A percentile compares a stretch with the other conserved stretches of the same genome.
Conservation (phyloP, 108 stramenopile species). For the Nitzschia inconspicua region DNA sequence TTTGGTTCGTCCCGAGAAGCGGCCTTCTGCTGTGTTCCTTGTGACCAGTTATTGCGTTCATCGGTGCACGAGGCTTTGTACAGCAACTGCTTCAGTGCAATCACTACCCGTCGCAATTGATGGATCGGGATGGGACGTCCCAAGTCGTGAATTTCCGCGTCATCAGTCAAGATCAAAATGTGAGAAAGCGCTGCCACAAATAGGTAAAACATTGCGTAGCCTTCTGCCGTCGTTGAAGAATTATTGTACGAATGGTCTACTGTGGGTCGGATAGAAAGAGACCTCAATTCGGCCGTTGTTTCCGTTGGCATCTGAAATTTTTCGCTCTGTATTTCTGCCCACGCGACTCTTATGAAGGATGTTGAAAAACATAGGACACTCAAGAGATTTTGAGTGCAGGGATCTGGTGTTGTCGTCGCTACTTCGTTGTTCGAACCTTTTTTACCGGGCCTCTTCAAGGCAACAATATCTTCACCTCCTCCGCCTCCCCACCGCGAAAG, state of each 20-base stretch:
- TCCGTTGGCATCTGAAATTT: slow-evolving; percentile 34
- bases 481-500: slow-evolving; percentile 84
- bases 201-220: slow-evolving; percentile 58
- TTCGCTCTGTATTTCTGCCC: slow-evolving; percentile 72
- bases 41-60: slow-evolving; percentile 6
- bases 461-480: slow-evolving; percentile 53
- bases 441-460: slow-evolving; percentile 13
- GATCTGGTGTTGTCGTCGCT: slow-evolving; percentile 54
- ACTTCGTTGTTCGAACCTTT: slow-evolving; percentile 24
- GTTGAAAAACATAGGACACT: slow-evolving; percentile 82
- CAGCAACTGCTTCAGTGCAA: slow-evolving; percentile 70
- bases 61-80: slow-evolving; percentile 75
- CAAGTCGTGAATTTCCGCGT: slow-evolving; percentile 84
- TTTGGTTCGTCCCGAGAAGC: slow-evolving; percentile 26
- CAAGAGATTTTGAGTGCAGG: slow-evolving; percentile 54
- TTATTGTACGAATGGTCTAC: slow-evolving; percentile 23
- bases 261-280: slow-evolving; percentile 9
- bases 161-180: slow-evolving; percentile 85
- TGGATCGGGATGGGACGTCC: slow-evolving; percentile 75
- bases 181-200: slow-evolving; percentile 65
- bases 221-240: too few species aligned
- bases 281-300: slow-evolving; percentile 20
- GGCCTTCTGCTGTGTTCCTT: slow-evolving; percentile 1
- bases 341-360: slow-evolving; percentile 40
- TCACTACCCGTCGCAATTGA: slow-evolving; percentile 73